A percentile compares a stretch with the other conserved stretches of the same genome.
Evolutionary conservation across 306 rosid genomes (phyloP).

Genomic region (Acacia acuminata): DNA sequence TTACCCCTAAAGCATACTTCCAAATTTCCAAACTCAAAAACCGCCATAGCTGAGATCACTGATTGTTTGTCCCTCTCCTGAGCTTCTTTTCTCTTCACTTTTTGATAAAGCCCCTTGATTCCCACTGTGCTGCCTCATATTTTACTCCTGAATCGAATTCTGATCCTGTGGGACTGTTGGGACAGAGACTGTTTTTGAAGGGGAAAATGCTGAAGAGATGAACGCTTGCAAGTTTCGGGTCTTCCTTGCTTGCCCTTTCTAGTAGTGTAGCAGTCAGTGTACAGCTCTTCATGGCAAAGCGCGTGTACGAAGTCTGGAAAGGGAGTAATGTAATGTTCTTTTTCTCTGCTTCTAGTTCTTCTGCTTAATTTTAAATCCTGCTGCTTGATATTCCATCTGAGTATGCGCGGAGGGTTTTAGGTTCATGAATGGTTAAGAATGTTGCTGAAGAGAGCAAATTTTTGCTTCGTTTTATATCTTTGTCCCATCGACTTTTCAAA

Average conservation of each 20-base stretch:
- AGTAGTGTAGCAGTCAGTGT: constrained; percentile 37
- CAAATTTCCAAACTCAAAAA: constrained; percentile 47
- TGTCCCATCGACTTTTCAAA: background rate
- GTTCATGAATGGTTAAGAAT: constrained; percentile 28
- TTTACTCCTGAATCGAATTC: constrained; percentile 27
- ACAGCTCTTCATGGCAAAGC: constrained; percentile 71
- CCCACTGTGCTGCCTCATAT: background rate
- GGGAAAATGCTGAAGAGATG: constrained; percentile 42
- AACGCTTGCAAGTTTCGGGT: constrained; percentile 45
- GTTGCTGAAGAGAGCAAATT: background rate
- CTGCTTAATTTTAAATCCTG: constrained; percentile 11
- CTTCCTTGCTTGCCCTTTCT: constrained; percentile 38
- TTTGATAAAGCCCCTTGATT: constrained; percentile 29
- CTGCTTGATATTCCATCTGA: constrained; percentile 22
- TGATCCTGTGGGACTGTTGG: constrained; percentile 25
- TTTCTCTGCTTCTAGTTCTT: background rate
- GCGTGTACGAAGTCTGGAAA: constrained; percentile 92
- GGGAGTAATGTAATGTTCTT: constrained; percentile 79
- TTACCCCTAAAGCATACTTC: background rate
- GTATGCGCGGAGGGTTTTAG: constrained; percentile 26
- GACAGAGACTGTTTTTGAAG: constrained; percentile 3
- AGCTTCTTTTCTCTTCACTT: constrained; percentile 14
- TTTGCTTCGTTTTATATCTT: background rate
- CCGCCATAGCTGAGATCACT: constrained; percentile 47
- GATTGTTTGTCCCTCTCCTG: constrained; percentile 4